Evolutionary conservation across 805 yeast genomes (phyloP).

Genomic region (Nakazawaea pomicola): DNA sequence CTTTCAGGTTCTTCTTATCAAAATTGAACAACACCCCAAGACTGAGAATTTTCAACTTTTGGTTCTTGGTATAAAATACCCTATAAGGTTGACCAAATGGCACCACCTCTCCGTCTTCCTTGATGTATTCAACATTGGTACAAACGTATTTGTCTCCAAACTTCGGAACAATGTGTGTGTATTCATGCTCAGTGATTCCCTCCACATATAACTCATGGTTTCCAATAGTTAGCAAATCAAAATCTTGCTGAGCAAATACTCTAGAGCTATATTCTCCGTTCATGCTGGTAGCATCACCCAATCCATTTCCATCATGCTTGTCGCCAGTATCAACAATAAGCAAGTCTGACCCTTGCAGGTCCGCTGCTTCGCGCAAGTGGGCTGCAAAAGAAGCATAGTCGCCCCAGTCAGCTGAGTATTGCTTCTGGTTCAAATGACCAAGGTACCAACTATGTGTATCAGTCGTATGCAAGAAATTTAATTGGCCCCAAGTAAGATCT

Average conservation of each 20-base stretch:
- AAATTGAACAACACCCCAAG: slow-evolving; percentile 82
- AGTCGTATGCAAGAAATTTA: slow-evolving; percentile 90
- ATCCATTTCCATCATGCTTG: slow-evolving; percentile 91
- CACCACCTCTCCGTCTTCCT: slow-evolving; percentile 38
- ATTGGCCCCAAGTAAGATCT: slow-evolving; percentile 58
- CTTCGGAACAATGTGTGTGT: slow-evolving; percentile 48
- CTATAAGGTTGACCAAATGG: slow-evolving; percentile 67
- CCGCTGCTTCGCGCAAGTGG: slow-evolving; percentile 43
- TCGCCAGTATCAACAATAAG: slow-evolving; percentile 86
- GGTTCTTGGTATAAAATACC: slow-evolving; percentile 59
- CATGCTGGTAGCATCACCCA: slow-evolving; percentile 72
- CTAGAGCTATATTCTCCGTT: slow-evolving; percentile 62
- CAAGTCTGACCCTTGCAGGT: slow-evolving; percentile 50
- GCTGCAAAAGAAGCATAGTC: slow-evolving; percentile 69
- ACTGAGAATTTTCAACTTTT: slow-evolving; percentile 49
- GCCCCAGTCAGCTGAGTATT: slow-evolving; percentile 88
- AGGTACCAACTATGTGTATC: slow-evolving; percentile 98
- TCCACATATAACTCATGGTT: slow-evolving; percentile 83
- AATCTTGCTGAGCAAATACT: slow-evolving; percentile 59
- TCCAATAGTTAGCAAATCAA: slow-evolving; percentile 80
- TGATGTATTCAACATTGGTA: slow-evolving; percentile 61
- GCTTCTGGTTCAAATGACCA: slow-evolving; percentile 77
- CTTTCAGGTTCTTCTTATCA: slow-evolving; percentile 44
- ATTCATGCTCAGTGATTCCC: slow-evolving; percentile 63
- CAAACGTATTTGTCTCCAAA: slow-evolving; percentile 64